Evolutionary conservation across 2,329 filamentous ascomycete species (phyloP), one percentile per base, ranked within the genome.

Genomic region (Ceratocystis diversiconidia): DNA sequence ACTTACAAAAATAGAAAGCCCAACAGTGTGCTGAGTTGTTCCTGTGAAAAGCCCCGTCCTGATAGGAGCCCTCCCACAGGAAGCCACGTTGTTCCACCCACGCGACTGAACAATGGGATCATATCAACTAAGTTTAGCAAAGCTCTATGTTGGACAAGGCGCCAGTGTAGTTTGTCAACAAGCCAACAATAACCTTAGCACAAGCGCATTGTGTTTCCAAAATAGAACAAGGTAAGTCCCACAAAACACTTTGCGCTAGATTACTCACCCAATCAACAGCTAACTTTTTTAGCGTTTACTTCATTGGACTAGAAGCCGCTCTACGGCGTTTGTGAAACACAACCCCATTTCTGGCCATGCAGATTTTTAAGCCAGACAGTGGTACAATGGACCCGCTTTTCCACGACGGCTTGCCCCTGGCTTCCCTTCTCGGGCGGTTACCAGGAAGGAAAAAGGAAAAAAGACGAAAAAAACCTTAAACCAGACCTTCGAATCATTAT

Each of bases 271-370:
- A 52, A 52, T 52, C 43, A n/a, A 17, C 19, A 46, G 22, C 19
- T 15, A 62, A 30, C n/a, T 1, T 10, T 8, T 5, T 15, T 5
- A 7, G 43, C 28, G 25, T 17, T 22, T 28, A 17, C 36, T 50
- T 50, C 17, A 63, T 52, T 63, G 61, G 61, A 46, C 25, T 8
- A 48, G 25, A 63, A 63, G 61, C 61, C 43, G 43, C 61, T 28
- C 10, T 19, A 19, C 15, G 44, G 17, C 8, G 25, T 52, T 63
- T 52, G 61, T 63, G 61, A 36, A 63, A 63, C 61, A 30, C 28
- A 19, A 36, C 44, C 15, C 22, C 44, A 43, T n/a, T 48, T 48
- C 4, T 22, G 1, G 5, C 22, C 36, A 17, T 62, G 41, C 25
- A 30, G 60, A 6, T 19, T 48, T 46, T 28, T 25, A 28, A 12